These are phyloP conservation scores for Fraxinus velutina DNA, from an alignment of 305 asterid species.

Conservation along the genomic window DNA sequence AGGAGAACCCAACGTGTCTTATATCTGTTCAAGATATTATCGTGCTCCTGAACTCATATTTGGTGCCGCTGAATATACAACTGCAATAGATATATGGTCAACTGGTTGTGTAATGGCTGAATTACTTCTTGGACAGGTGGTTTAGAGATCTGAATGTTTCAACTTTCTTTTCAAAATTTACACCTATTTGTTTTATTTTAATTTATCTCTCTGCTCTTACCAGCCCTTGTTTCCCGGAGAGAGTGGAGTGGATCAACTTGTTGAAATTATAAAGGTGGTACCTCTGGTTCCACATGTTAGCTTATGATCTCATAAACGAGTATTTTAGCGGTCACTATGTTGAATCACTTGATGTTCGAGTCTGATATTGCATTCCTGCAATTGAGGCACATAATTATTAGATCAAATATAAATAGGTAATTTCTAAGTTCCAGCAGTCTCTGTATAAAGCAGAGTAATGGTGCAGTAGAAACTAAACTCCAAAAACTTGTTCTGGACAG, in stretches of 20 bases:
- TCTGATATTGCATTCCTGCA: slow-evolving; percentile 11
- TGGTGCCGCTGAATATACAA: slow-evolving; percentile 94
- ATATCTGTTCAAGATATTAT: slow-evolving; percentile 90
- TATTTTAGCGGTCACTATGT: slow-evolving; percentile 13
- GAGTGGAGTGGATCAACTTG: slow-evolving; percentile 97
- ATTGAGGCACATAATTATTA: background rate
- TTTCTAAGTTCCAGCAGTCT: background rate
- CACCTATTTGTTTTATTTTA: slow-evolving; percentile 22
- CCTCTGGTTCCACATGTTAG: slow-evolving; percentile 8
- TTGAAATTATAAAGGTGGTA: slow-evolving; percentile 85
- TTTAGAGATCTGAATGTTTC: slow-evolving; percentile 13
- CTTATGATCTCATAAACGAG: slow-evolving; percentile 10
- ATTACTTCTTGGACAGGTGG: slow-evolving; percentile 88
- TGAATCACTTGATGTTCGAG: slow-evolving; percentile 2
- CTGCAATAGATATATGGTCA: slow-evolving; percentile 96
- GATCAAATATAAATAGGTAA: background rate
- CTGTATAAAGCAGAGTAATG: background rate
- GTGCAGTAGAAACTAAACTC: background rate
- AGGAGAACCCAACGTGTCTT: slow-evolving; percentile 96
- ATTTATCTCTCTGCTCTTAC: slow-evolving; percentile 26
- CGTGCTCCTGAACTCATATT: slow-evolving; percentile 98
- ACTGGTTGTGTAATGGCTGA: slow-evolving; percentile 98
- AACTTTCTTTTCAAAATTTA: slow-evolving; percentile 12
- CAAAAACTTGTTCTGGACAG: background rate
- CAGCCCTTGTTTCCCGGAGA: slow-evolving; percentile 99